Conservation (phyloP, 768 basidiomycete species). For the Fistulinella prunicolor region DNA sequence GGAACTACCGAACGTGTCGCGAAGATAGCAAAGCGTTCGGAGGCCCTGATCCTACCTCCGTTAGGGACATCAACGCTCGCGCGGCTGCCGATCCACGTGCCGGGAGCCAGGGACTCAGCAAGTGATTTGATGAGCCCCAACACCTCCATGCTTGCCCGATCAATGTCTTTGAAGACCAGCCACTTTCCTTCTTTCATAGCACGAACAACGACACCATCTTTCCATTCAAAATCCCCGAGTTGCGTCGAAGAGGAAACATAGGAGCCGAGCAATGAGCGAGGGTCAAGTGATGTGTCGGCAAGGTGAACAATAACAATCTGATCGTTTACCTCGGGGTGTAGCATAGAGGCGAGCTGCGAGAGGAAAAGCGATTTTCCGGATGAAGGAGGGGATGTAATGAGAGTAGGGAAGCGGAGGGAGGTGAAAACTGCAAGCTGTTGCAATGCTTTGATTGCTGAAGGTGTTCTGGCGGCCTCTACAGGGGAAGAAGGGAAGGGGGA, state of each 20-base stretch:
- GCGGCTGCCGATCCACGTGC: constrained; percentile 72
- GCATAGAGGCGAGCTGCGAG: constrained; percentile 63
- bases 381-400: constrained; percentile 83
- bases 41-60: constrained; percentile 69
- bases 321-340: constrained; percentile 59
- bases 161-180: constrained; percentile 91
- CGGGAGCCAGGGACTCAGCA: constrained; percentile 64
- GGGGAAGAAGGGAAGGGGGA: constrained; percentile 25
- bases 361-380: constrained; percentile 85
- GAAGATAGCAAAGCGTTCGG: constrained; percentile 80
- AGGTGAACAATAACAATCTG: constrained; percentile 86
- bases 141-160: constrained; percentile 86
- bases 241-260: constrained; percentile 83
- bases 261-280: constrained; percentile 88
- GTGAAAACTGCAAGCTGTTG: constrained; percentile 60
- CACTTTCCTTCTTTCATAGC: constrained; percentile 89
- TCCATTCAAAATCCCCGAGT: constrained; percentile 93
- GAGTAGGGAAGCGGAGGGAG: constrained; percentile 69
- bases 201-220: constrained; percentile 88
- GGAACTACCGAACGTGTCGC: constrained; percentile 74
- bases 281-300: constrained; percentile 93
- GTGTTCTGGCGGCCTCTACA: constrained; percentile 57
- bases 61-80: constrained; percentile 72
- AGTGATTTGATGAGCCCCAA: constrained; percentile 84
- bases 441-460: constrained; percentile 56